Evolutionary conservation across 2,329 filamentous ascomycete species (phyloP), one percentile per base, ranked within the genome.

Genomic region (Tetracladium maxilliforme): DNA sequence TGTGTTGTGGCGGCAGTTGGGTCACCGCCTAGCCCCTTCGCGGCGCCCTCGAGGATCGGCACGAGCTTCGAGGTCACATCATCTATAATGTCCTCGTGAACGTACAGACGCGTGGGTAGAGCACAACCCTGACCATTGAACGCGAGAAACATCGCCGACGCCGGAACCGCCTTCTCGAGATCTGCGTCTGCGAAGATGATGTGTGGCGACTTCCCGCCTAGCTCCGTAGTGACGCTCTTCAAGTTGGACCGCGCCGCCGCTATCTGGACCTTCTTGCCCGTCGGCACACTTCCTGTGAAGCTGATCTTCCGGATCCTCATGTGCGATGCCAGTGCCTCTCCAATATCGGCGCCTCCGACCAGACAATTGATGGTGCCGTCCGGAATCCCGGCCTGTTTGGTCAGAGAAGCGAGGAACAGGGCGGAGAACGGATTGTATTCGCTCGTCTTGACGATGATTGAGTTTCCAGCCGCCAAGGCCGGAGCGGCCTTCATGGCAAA

Each of bases 401-500:
- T 56, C n/a, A 82, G 55, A 4, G 57, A 64, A 3, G 61, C 75
- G 4, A 82, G 52, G 36, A 69, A 65, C 6, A 73, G 48, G 40
- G 66, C 63, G 4, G 64, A 70, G 2, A 74, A 54, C 5, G 69
- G 69, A 0, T 67, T 72, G 46, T 71, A 66, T 39, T 74, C 68
- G 6, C 69, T 65, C 2, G 67, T 58, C 49, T 73, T 73, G 23
- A 73, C 41, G 21, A 74, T 50, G 4, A 73, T 46, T 7, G 62
- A 62, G 43, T 71, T 71, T 29, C 64, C 66, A 17, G 57, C 50
- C 8, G 64, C 64, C 9, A 73, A 35, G 9, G 68, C 68, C 9
- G 77, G 77, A 10, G 73, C 77, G 3, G 83, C 61, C 40, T 81
- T 80, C 70, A 73, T 76, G 7, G 67, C 69, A 10, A 73, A 72